Base-by-base conservation (phyloP, 2,329 filamentous ascomycete genomes). In the Talaromyces sp. region DNA sequence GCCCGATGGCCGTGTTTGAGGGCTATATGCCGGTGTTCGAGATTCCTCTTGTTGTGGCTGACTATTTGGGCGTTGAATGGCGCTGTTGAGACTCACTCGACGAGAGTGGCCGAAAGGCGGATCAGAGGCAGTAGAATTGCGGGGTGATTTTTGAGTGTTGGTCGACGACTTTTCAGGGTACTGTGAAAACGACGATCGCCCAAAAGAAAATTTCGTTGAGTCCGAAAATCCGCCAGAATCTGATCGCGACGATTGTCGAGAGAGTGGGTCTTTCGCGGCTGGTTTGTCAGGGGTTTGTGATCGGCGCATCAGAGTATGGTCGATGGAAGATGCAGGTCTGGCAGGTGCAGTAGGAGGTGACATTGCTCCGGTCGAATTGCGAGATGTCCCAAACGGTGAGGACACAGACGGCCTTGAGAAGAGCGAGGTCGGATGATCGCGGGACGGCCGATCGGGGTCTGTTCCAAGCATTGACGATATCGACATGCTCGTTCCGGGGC, bases 241-340 rank as follows among this genome's bases (percentile, higher is more conserved):
- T 0, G 78, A 79, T 45, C 73, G 73, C 35, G 78, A 73, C 54
- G 78, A 79, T 2, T 74, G 71, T 13, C 77, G 74, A 16, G 71
- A 69, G 7, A 71, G 66, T 47, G 73, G 72, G 9, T 71, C 71
- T 68, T 75, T 87, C 82, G 78, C 87, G 86, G 63, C 83, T 56
- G 84, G 81, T 67, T 88, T 87, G 52, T 92, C 90, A n/a, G 90
- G 90, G 0, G 90, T 92, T 65, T 90, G 87, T 2, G 90, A 90
- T 66, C 89, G 83, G 67, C 89, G 84, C 74, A 85, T 89, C 5
- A 84, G 82, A 60, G 79, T 80, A 69, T 90, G 89, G 19, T 90
- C 88, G 66, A 86, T 77, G 0, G 83, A 66, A 31, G 66, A 80
- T 2, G 83, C 77, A 70, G 72, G 79, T 69, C 78, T 79, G 62